These are phyloP conservation scores for Mycosphaerella sp. DNA, from an alignment of 2,329 filamentous ascomycete species.

Conservation along the genomic window DNA sequence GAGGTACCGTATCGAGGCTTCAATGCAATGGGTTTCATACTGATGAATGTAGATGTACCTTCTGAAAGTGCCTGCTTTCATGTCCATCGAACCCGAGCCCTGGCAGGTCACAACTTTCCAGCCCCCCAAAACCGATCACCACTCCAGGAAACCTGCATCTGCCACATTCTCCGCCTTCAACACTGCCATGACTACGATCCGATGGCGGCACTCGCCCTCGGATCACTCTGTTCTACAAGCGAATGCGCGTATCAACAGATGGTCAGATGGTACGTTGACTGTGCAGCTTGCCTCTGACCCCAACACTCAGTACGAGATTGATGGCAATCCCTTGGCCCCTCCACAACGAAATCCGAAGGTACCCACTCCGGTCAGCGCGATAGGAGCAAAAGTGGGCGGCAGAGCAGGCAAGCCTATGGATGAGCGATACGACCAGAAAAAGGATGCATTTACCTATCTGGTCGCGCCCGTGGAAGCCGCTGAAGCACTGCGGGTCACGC, in stretches of 20 bases:
- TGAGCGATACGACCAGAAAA: slow-evolving; percentile 58
- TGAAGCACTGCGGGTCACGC: slow-evolving; percentile 64
- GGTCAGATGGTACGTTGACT: slow-evolving; percentile 74
- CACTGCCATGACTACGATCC: slow-evolving; percentile 60
- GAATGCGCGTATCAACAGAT: slow-evolving; percentile 67
- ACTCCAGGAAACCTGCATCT: slow-evolving; percentile 42
- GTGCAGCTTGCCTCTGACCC: slow-evolving; percentile 65
- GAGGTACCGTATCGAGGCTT: slow-evolving; percentile 47
- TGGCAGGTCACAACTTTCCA: slow-evolving; percentile 63
- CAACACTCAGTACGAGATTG: slow-evolving; percentile 65
- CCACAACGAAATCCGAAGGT: slow-evolving; percentile 46
- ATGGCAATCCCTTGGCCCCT: slow-evolving; percentile 63
- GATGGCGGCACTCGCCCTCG: slow-evolving; percentile 62
- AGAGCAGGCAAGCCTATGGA: slow-evolving; percentile 21
- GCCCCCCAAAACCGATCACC: slow-evolving; percentile 55
- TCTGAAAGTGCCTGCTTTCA: slow-evolving; percentile 65
- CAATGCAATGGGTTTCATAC: not conserved
- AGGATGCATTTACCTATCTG: slow-evolving; percentile 71
- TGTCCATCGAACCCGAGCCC: slow-evolving; percentile 61
- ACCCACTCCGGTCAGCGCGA: slow-evolving; percentile 43
- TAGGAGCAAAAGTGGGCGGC: slow-evolving; percentile 30
- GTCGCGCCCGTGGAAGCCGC: slow-evolving; percentile 64
- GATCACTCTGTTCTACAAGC: slow-evolving; percentile 62
- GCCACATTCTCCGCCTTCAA: slow-evolving; percentile 54
- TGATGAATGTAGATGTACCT: slow-evolving; percentile 54